These are phyloP conservation scores for Vanrija pseudolonga DNA, from an alignment of 1,284 basidiomycete genomes.

Conservation along the genomic window DNA sequence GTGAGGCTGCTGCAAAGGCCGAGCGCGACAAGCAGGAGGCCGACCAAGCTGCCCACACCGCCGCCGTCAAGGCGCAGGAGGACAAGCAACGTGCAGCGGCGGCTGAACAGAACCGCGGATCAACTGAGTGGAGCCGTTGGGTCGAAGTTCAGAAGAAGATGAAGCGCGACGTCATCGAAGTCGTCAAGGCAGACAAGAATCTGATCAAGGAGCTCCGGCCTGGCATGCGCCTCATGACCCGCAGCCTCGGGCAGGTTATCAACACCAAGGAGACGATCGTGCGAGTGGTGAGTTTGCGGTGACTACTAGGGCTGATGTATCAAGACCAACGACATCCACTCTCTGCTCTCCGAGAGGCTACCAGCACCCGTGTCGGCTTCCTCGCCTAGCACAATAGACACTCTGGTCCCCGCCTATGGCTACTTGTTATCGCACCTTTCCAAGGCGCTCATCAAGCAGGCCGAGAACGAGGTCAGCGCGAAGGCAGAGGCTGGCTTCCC, in stretches of 20 bases:
- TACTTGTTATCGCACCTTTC: constrained; percentile 81
- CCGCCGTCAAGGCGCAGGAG: constrained; percentile 6
- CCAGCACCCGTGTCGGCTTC: constrained; percentile 47
- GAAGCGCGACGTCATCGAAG: constrained; percentile 69
- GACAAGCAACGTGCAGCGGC: constrained; percentile 14
- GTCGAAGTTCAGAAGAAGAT: constrained; percentile 62
- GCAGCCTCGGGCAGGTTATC: constrained; percentile 87
- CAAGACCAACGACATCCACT: constrained; percentile 64
- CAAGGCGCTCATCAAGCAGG: constrained; percentile 86
- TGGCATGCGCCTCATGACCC: constrained; percentile 78
- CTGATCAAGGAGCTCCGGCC: constrained; percentile 52
- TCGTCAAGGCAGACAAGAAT: constrained; percentile 63
- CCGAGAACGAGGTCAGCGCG: constrained; percentile 88
- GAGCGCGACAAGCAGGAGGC: constrained; percentile 14
- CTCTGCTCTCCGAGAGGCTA: constrained; percentile 51
- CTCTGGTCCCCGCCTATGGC: constrained; percentile 54
- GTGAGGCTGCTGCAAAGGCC: constrained; percentile 15
- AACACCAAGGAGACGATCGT: constrained; percentile 68
- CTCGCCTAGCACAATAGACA: constrained; percentile 45
- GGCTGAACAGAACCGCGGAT: constrained; percentile 36
- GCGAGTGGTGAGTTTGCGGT: constrained; percentile 53
- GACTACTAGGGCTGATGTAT: constrained; percentile 3
- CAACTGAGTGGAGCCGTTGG: constrained; percentile 66
- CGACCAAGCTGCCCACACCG: constrained; percentile 8
- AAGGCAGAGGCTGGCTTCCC: constrained; percentile 81